These are phyloP conservation scores for Phallus indusiatus DNA, from an alignment of 768 basidiomycete genomes.

Conservation along the genomic window DNA sequence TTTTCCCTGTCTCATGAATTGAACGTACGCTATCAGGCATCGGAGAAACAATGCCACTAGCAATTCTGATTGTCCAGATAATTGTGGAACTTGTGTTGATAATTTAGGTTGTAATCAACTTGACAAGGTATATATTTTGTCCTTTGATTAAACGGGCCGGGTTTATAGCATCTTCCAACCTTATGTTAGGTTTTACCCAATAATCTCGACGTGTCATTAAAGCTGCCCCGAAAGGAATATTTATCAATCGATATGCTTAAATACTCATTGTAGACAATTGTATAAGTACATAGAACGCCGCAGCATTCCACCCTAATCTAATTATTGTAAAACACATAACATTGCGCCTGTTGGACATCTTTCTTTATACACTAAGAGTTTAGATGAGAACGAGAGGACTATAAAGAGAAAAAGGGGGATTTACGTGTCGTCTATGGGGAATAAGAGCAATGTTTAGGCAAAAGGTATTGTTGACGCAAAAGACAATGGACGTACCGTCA, in stretches of 20 bases:
- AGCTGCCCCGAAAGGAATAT: no score
- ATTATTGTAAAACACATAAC: not conserved
- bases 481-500: constrained; percentile 43
- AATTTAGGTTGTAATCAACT: constrained; percentile 35
- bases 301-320: not conserved
- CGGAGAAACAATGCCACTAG: constrained; percentile 38
- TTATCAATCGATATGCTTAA: no score
- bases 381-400: not conserved
- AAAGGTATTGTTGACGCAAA: not conserved
- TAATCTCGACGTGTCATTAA: no score
- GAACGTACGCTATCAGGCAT: constrained; percentile 26
- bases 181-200: no score
- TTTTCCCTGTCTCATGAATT: not conserved
- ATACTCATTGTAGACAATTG: no score
- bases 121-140: not conserved
- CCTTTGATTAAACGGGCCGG: no score
- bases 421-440: constrained; percentile 48
- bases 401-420: constrained; percentile 18
- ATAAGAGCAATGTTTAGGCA: not conserved
- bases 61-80: constrained; percentile 32
- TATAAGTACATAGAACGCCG: no score
- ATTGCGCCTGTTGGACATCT: not conserved
- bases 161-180: no score
- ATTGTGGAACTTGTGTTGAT: constrained; percentile 59
- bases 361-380: not conserved